Base-by-base conservation (phyloP, 2,329 filamentous ascomycete species). In the Verticillium klebahnii region DNA sequence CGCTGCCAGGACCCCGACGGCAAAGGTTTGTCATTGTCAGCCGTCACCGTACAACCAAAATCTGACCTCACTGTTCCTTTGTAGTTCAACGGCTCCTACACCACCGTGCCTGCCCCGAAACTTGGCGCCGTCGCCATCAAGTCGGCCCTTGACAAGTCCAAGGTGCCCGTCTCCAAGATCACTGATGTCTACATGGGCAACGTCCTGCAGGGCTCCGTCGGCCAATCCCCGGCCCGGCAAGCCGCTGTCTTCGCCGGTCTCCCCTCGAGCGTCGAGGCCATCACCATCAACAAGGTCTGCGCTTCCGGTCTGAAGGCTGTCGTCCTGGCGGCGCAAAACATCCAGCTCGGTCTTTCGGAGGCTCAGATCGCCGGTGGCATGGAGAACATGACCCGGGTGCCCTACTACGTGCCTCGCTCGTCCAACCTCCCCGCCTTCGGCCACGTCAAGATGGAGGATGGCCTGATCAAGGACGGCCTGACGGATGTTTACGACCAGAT, bases 101-200 rank as follows among this genome's bases (percentile, higher is more conserved):
- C 90, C 55, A 90, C 85, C 56, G 87, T 98, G 36, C 82, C 93
- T 3, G 94, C 93, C 11, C 90, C 95, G n/a, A 85, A 91, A 71
- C 89, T 99, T 56, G 95, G 92, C 67, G 92, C 94, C 34, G 88
- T 89, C 17, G 95, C 93, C 62, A 98, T 99, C 80, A 95, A 93
- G 76, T 90, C 92, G 56, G 95, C 95, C 32, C 77, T 99, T 60
- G 85, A 89, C 68, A 96, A 95, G 77, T 96, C 93, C 59, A 89
- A 87, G 66, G 85, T 98, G 7, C 93, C 95, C 1, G 75, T 87
- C 59, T 87, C 89, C 37, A 90, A 90, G 73, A 92, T 98, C 71
- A 90, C 89, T 66, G 91, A 96, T 77, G 92, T 98, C 17, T 98
- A 98, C 80, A 96, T 98, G 91, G 95, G 95, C 73, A 96, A 97